Conservation (phyloP, 148 eudicot genomes). For the Heliamphora exappendiculata region DNA sequence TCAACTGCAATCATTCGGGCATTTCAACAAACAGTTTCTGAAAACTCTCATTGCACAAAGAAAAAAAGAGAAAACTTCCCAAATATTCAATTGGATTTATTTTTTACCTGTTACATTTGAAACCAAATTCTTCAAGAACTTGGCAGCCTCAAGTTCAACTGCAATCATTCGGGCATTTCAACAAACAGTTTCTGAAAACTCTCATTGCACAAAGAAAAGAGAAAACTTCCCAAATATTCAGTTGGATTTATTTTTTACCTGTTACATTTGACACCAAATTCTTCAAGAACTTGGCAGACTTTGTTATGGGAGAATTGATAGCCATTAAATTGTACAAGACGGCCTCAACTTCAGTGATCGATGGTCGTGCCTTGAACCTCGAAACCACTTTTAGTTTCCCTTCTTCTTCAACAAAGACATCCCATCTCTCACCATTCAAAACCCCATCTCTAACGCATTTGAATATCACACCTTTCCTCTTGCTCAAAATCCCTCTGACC, state of each 20-base stretch:
- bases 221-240: background rate
- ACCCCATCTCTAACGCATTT: conserved; percentile 64
- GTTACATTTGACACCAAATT: conserved; percentile 76
- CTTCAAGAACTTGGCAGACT: conserved; percentile 73
- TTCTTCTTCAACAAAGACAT: conserved; percentile 69
- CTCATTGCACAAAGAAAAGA: background rate
- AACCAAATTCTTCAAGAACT: conserved; percentile 66
- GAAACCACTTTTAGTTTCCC: conserved; percentile 51
- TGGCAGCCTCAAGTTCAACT: conserved; percentile 24
- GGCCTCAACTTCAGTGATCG: conserved; percentile 69
- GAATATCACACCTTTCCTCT: conserved; percentile 69
- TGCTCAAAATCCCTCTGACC: conserved; percentile 79
- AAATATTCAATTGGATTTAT: conserved; percentile 1
- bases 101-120: conserved; percentile 71
- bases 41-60: background rate
- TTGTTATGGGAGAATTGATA: conserved; percentile 75
- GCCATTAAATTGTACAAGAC: conserved; percentile 91
- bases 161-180: background rate
- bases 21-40: background rate
- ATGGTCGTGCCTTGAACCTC: conserved; percentile 57
- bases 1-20: background rate
- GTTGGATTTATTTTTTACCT: conserved; percentile 32
- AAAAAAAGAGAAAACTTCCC: background rate
- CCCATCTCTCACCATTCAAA: conserved; percentile 75
- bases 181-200: background rate